Evolutionary conservation across 805 yeast genomes (phyloP).

Genomic region (Sungouiozyma intestinalis): DNA sequence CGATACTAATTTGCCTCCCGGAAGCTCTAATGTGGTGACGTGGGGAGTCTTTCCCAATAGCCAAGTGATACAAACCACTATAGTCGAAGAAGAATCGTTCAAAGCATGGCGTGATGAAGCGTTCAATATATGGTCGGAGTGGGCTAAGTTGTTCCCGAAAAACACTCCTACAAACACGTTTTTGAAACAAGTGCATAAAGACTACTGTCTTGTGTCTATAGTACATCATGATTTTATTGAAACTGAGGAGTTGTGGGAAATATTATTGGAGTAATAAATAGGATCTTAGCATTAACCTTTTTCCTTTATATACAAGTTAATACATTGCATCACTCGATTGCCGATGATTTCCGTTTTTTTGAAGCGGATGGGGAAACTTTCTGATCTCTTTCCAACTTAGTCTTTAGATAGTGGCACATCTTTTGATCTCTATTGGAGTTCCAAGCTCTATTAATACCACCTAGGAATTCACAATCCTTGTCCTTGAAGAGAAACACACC

Average conservation of each 20-base stretch:
- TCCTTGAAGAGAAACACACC: conserved; percentile 34
- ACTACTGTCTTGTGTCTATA: conserved; percentile 70
- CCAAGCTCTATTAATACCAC: conserved; percentile 33
- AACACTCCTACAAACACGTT: conserved; percentile 45
- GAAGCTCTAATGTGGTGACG: conserved; percentile 72
- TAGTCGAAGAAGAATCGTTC: conserved; percentile 85
- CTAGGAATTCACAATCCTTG: conserved; percentile 25
- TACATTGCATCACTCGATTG: not conserved
- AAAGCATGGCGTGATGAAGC: conserved; percentile 96
- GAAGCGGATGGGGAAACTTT: not conserved
- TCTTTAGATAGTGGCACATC: conserved; percentile 23
- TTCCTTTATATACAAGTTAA: not conserved
- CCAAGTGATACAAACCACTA: conserved; percentile 84
- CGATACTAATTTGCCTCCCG: conserved; percentile 46
- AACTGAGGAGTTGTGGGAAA: conserved; percentile 68
- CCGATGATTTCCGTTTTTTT: conserved; percentile 12
- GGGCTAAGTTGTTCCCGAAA: conserved; percentile 71
- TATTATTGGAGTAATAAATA: conserved; percentile 29
- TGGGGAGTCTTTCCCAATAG: conserved; percentile 97
- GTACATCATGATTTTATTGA: conserved; percentile 76
- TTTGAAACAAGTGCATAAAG: conserved; percentile 48
- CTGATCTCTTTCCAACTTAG: conserved; percentile 16
- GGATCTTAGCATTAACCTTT: not conserved
- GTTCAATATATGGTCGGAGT: conserved; percentile 79
- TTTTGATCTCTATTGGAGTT: conserved; percentile 28